Percentiles rank a stretch among this genome's conserved stretches.
phyloP scores from a whole-genome alignment of 345 rosid genomes.

The Triadica sebifera region DNA sequence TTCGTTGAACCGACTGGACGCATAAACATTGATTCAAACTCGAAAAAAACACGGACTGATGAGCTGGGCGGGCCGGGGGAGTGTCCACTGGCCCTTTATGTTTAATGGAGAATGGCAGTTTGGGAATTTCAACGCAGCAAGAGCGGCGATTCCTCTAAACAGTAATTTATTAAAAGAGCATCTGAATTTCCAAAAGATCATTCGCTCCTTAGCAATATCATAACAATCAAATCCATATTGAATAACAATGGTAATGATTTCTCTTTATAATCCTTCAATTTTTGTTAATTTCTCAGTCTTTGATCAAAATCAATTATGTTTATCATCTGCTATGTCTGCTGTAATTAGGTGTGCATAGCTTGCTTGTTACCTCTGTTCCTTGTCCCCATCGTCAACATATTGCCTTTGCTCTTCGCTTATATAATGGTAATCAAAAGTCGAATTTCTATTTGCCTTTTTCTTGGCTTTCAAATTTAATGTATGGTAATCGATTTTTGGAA shows the following conservation, averaged over 20 bases:
- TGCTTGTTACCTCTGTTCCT: conserved; percentile 92
- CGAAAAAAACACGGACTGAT: too few relatives aligned
- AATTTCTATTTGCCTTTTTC: background rate
- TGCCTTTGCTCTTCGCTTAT: conserved; percentile 65
- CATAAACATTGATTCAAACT: too few relatives aligned
- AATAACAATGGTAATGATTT: background rate
- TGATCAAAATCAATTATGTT: background rate
- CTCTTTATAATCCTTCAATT: background rate
- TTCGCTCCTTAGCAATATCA: too few relatives aligned
- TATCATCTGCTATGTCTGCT: background rate
- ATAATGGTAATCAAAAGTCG: conserved; percentile 47
- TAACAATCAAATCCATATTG: background rate
- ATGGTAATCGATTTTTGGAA: background rate
- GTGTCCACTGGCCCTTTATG: too few relatives aligned
- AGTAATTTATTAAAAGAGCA: too few relatives aligned
- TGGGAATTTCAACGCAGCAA: too few relatives aligned
- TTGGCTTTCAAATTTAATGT: background rate
- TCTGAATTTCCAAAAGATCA: background rate
- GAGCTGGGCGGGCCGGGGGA: too few relatives aligned
- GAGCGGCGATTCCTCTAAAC: too few relatives aligned
- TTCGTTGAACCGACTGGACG: too few relatives aligned
- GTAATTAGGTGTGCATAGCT: conserved; percentile 67
- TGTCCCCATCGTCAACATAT: conserved; percentile 73
- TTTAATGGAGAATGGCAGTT: too few relatives aligned
- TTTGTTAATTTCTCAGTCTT: background rate